phyloP scores from a whole-genome alignment of 352 stramenopile species.

The Aphanomyces cochlioides region DNA sequence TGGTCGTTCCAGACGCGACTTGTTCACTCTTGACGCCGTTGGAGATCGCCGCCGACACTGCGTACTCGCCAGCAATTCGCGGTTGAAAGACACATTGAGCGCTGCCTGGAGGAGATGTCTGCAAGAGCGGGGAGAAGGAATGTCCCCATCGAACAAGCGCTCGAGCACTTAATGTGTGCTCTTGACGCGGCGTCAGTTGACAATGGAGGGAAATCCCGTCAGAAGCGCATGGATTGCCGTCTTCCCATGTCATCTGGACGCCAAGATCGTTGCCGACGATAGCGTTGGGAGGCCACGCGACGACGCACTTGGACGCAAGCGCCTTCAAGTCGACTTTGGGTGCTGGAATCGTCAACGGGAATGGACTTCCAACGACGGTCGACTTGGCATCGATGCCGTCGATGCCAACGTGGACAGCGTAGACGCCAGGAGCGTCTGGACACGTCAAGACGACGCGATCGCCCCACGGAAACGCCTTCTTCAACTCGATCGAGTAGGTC shows the following conservation, averaged over 20 bases:
- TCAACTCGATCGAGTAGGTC: background rate
- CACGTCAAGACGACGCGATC: background rate
- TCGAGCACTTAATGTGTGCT: conserved; percentile 1
- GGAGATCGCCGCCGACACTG: background rate
- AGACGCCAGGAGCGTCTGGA: background rate
- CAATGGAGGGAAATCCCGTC: background rate
- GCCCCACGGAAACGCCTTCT: background rate
- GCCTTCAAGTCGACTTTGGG: too few relatives aligned
- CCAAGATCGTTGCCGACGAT: background rate
- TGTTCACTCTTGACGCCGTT: background rate
- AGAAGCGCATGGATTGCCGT: background rate
- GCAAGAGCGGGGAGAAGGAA: background rate
- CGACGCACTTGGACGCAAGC: background rate
- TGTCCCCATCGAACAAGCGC: conserved; percentile 1
- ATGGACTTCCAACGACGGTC: background rate
- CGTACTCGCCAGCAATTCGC: background rate
- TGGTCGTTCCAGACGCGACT: background rate
- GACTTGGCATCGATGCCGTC: background rate
- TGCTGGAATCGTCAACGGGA: background rate
- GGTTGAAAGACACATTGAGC: too few relatives aligned
- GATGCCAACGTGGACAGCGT: conserved; percentile 13
- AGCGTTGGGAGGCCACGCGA: background rate
- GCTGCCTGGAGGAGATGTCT: too few relatives aligned
- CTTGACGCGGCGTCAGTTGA: too few relatives aligned
- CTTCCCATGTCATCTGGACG: background rate